A percentile compares a stretch with the other conserved stretches of the same genome.
Evolutionary conservation across 2,329 filamentous ascomycete species (phyloP).

Genomic region (Diaporthe citriasiana): DNA sequence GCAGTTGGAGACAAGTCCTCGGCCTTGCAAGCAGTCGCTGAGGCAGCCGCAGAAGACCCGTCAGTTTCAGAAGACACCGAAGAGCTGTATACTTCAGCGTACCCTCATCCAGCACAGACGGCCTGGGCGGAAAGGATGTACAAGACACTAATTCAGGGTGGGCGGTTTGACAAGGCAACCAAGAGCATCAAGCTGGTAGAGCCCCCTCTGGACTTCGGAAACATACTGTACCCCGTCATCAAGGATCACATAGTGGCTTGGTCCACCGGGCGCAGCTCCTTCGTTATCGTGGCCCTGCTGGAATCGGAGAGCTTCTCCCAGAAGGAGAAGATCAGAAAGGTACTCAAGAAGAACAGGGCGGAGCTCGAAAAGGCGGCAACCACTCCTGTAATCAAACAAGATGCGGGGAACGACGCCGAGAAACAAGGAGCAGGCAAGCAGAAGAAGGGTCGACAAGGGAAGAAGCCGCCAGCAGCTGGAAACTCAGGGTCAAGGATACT

Average conservation of each 20-base stretch:
- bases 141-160: constrained; percentile 91
- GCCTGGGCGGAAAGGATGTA: constrained; percentile 84
- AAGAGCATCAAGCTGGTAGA: constrained; percentile 80
- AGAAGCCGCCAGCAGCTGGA: constrained; percentile 61
- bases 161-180: constrained; percentile 82
- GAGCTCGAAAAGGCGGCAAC: constrained; percentile 76
- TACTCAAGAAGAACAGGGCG: constrained; percentile 81
- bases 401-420: constrained; percentile 62
- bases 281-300: constrained; percentile 85
- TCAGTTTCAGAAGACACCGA: constrained; percentile 55
- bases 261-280: constrained; percentile 89
- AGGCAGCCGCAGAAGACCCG: constrained; percentile 71
- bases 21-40: constrained; percentile 79
- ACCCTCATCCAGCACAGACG: constrained; percentile 71
- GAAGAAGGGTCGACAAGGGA: constrained; percentile 58
- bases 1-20: constrained; percentile 81
- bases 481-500: constrained; percentile 75
- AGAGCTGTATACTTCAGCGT: constrained; percentile 54
- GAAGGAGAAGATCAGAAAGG: constrained; percentile 76
- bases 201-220: constrained; percentile 84
- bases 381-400: constrained; percentile 62
- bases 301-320: constrained; percentile 81
- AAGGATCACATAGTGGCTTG: constrained; percentile 81
- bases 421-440: constrained; percentile 60
- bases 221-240: constrained; percentile 86